Percentiles rank a stretch among this genome's conserved stretches.
phyloP scores from a whole-genome alignment of 2,329 filamentous ascomycete species.

The Orbilia ellipsospora region DNA sequence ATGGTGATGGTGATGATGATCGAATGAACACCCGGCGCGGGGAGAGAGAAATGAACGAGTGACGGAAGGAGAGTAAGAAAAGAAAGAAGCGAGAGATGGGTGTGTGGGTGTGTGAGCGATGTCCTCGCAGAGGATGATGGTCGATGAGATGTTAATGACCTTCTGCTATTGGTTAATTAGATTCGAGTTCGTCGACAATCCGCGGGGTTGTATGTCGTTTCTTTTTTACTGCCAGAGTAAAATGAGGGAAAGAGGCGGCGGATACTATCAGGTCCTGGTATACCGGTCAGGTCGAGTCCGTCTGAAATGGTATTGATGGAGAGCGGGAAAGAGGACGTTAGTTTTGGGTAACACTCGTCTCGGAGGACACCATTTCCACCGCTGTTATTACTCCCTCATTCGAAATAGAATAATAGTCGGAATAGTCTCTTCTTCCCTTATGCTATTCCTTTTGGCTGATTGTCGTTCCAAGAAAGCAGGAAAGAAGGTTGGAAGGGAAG shows the following conservation, averaged over 20 bases:
- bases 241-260: conserved; percentile 19
- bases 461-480: background rate
- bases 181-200: background rate
- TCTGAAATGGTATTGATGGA: background rate
- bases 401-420: background rate
- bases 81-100: conserved; percentile 26
- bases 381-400: background rate
- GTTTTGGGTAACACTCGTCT: background rate
- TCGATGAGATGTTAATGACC: background rate
- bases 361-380: conserved; percentile 27
- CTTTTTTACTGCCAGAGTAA: conserved; percentile 31
- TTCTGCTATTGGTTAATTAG: conserved; percentile 13
- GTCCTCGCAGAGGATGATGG: conserved; percentile 44
- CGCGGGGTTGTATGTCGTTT: background rate
- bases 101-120: conserved; percentile 22
- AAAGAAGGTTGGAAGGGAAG: background rate
- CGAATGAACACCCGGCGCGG: background rate
- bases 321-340: conserved; percentile 3
- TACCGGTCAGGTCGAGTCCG: too few species aligned
- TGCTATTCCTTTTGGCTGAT: conserved; percentile 1
- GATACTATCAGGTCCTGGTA: background rate
- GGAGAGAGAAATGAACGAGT: background rate
- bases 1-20: background rate
- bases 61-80: conserved; percentile 31
- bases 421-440: conserved; percentile 6